Evolutionary conservation across 1,284 basidiomycete species (phyloP), one percentile per base, ranked within the genome.

Genomic region (Wolfiporia cocos): DNA sequence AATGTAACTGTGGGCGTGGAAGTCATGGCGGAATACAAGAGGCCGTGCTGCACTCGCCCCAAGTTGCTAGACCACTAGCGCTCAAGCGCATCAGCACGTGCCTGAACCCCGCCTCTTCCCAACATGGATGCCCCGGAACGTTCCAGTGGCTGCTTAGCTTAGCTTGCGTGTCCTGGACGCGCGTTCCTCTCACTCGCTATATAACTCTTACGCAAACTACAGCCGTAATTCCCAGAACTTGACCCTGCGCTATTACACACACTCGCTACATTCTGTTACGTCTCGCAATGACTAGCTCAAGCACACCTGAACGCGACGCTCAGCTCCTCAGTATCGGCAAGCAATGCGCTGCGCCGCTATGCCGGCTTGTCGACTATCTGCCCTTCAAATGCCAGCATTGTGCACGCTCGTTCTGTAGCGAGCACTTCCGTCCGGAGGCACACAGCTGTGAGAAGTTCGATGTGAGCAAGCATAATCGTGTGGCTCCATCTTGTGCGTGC

Each of bases 351-450:
- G 69, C 76, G 35, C 53, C 70, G 0, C 63, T 71, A 2, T 90
- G 86, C 62, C 61, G 68, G 22, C 71, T 85, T 48, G 71, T 88
- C 54, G 87, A 90, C 65, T 90, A 86, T 53, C 66, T 90, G n/a
- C 86, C 86, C 0, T 83, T 87, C 70, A 83, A 80, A 62, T 88
- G 86, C 57, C 76, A 83, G 39, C 81, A 86, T 53, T 89, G 86
- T 56, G 57, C 68, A 12, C 59, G 71, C 18, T 67, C 69, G 0
- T 90, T 78, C 63, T 90, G 87, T 51, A 74, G 76, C 36, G 83
- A 87, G 9, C 86, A 90, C 56, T 87, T 80, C 63, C 73, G 71
- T 45, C 81, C 81, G 7, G 64, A 70, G 18, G 69, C 69, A 2
- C 86, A 90, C 54, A 67, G 63, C 18, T 87, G 87, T 56, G 59